Conservation (phyloP, 257 asterid species). For the Fraxinus pennsylvanica region DNA sequence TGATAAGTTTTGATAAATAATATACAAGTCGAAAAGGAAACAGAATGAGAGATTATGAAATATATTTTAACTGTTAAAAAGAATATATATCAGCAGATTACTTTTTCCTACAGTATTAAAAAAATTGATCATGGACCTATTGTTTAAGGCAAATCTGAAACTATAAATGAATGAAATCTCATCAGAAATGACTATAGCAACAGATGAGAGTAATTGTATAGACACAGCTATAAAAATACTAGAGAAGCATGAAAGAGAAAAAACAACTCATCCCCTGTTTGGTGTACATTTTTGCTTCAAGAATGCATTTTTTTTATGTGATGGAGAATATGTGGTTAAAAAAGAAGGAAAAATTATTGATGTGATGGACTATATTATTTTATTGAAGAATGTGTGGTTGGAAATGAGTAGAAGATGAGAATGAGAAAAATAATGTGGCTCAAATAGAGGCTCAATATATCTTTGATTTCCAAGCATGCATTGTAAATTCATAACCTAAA, state of each 20-base stretch:
- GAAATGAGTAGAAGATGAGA: too few relatives aligned
- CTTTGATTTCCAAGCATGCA: not conserved
- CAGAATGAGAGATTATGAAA: not conserved
- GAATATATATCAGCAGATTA: too few relatives aligned
- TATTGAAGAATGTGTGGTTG: too few relatives aligned
- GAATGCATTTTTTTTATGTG: too few relatives aligned
- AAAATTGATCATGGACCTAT: not conserved
- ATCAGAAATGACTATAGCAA: not conserved
- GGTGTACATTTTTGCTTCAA: too few relatives aligned
- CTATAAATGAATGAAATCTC: not conserved
- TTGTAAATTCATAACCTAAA: not conserved
- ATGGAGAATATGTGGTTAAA: too few relatives aligned
- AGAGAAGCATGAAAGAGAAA: not conserved
- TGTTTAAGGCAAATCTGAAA: not conserved
- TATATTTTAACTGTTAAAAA: not conserved
- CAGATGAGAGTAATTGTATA: not conserved
- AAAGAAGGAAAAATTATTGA: too few relatives aligned
- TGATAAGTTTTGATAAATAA: not conserved
- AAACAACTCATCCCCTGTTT: too few relatives aligned
- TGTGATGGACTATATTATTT: too few relatives aligned
- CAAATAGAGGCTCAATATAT: too few relatives aligned
- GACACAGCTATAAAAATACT: not conserved
- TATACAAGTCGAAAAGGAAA: not conserved
- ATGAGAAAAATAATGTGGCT: too few relatives aligned
- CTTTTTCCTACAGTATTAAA: not conserved